Conservation (phyloP, 139 green algal genomes). For the Coelastrella sp. region DNA sequence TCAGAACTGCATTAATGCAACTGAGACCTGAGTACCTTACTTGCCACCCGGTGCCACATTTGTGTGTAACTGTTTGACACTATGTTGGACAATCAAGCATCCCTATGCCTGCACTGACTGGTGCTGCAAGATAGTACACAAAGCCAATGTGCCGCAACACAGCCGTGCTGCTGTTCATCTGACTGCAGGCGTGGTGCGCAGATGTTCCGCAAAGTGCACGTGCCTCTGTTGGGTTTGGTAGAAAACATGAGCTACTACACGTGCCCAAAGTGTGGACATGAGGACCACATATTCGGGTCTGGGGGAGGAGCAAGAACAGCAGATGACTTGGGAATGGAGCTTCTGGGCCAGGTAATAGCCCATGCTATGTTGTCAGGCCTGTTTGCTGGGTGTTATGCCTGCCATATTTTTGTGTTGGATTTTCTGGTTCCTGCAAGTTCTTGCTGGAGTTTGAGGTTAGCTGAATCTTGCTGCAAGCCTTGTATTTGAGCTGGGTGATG, state of each 20-base stretch:
- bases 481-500: too few species aligned
- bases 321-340: conserved; percentile 73
- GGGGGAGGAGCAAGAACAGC: conserved; percentile 78
- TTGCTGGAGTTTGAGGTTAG: too few species aligned
- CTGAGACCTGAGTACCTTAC: too few species aligned
- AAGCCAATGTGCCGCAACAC: neutral
- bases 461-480: too few species aligned
- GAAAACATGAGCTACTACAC: conserved; percentile 93
- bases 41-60: too few species aligned
- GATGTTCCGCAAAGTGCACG: conserved; percentile 88
- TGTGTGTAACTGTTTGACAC: too few species aligned
- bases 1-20: too few species aligned
- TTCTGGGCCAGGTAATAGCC: conserved; percentile 85
- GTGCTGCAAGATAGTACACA: too few species aligned
- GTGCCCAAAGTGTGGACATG: conserved; percentile 81
- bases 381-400: neutral
- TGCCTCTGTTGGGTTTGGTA: conserved; percentile 89
- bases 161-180: neutral
- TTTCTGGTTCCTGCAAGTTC: too few species aligned
- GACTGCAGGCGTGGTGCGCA: conserved; percentile 71
- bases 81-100: too few species aligned
- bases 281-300: conserved; percentile 88
- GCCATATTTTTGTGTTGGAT: too few species aligned
- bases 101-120: too few species aligned
- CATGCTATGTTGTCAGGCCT: neutral